Base-by-base conservation (phyloP, 2,329 filamentous ascomycete genomes). In the Ophiosphaerella herpotricha region DNA sequence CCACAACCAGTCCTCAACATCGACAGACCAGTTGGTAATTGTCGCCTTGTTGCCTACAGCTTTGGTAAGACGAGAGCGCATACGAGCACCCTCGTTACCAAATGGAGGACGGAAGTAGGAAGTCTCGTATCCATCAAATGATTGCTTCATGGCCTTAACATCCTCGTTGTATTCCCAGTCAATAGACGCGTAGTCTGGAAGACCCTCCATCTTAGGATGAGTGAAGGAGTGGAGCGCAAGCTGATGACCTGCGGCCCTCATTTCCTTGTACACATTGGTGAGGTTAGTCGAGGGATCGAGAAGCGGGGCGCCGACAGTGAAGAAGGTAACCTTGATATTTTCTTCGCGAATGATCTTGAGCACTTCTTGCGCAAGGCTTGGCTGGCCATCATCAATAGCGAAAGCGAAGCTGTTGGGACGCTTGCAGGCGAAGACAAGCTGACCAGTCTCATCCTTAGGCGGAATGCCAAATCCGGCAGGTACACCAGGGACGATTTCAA, bases 1-100 rank as follows among this genome's bases (percentile, higher is more conserved):
- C 84, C 85, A 89, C 21, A 86, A 63, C 84, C 85, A 89, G 66
- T 89, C 86, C 74, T 89, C 84, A 29, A 88, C 82, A 61, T 89
- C 86, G 38, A 89, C 82, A 61, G 80, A 85, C 86, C 86, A 89
- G 67, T 84, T 84, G 43, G 88, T 80, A 37, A 88, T 81, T 1
- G 83, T 79, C 12, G 81, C 77, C 1, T 77, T 74, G 16, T 80
- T 77, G 13, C 67, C 69, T 3, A 70, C 55, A 70, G 69, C 38
- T 18, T 77, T 75, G 0, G 84, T 81, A 24, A 88, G 78, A 35
- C 84, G 79, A 66, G 87, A 81, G 4, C 86, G 80, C 74, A 86
- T 85, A 39, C 85, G 80, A 1, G 85, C 85, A 35, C 85, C 86
- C 64, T 88, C 82, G 26, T 79, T 87, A 35, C 86, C 86, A 62